Conservation (phyloP, 163 green algal genomes). For the Scenedesmus sp. region DNA sequence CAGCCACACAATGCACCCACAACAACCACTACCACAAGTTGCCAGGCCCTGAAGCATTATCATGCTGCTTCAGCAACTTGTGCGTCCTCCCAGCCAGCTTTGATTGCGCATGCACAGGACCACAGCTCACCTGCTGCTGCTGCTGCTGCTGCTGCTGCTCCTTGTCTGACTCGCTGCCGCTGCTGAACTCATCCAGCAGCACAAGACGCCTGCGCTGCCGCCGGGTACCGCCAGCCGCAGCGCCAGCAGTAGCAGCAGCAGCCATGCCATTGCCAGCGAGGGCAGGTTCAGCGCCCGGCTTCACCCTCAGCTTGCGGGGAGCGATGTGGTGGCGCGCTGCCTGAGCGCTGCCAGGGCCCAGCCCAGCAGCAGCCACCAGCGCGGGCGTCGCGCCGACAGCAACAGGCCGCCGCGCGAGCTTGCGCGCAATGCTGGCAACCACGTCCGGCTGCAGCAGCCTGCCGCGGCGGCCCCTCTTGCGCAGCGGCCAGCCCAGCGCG, state of each 20-base stretch:
- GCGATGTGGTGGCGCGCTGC: slow-evolving; percentile 3
- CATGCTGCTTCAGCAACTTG: too few species aligned
- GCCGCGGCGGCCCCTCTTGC: not conserved
- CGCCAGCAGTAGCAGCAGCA: not conserved
- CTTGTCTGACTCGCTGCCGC: not conserved
- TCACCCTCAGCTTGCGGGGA: not conserved
- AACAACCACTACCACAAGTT: too few species aligned
- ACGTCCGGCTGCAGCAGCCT: not conserved
- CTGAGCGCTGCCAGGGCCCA: not conserved
- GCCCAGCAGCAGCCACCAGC: not conserved
- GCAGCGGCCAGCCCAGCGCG: not conserved
- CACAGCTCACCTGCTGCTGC: not conserved
- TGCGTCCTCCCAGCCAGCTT: not conserved
- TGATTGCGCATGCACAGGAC: not conserved
- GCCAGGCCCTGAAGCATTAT: too few species aligned
- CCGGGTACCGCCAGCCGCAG: not conserved
- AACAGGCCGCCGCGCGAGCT: slow-evolving; percentile 22
- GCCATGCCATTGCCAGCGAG: not conserved
- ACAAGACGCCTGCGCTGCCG: not conserved
- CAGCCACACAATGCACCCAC: too few species aligned
- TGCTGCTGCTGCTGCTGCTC: not conserved
- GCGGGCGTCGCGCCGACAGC: slow-evolving; percentile 24
- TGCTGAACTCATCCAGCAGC: not conserved
- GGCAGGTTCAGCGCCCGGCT: not conserved
- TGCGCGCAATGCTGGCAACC: not conserved